Base-by-base conservation (phyloP, 495 filamentous ascomycete species). In the Podospora comata region DNA sequence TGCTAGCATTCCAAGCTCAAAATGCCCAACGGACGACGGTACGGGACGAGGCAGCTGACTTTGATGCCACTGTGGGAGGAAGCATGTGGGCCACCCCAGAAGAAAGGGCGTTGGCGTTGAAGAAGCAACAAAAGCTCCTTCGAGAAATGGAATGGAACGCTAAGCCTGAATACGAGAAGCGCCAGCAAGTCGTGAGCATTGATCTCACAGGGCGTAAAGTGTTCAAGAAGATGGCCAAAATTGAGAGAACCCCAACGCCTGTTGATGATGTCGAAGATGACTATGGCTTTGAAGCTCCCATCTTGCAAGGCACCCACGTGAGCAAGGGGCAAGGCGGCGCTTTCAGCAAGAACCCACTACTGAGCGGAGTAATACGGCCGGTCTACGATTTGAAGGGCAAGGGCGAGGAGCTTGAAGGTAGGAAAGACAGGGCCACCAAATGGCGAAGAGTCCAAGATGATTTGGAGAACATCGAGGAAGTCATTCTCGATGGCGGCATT, bases 391-490 rank as follows among this genome's bases (percentile, higher is more conserved):
- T n/a, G 73, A 85, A 61, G 80, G 81, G 69, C 77, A 85, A 73
- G 78, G 83, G 71, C 68, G 80, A 53, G 60, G 72, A 67, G 77
- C 77, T 68, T 67, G 75, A 76, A 65, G 74, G 70, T 67, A 74
- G 73, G 74, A 79, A 70, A 67, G 80, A 76, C 65, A 78, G 75
- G 68, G 85, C 80, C 61, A 83, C 83, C 67, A 86, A 85, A 3
- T 97, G 94, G 95, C 83, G 94, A 60, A 87, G 92, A 68, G 94
- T 97, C 1, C 96, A 98, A 75, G 93, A 97, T 79, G 92, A 96
- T 72, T 82, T 88, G 54, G 90, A 93, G 62, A 88, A 97, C 76
- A 97, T 97, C 71, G 94, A 97, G 79, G 86, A 85, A n/a, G 89
- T 94, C 79, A 97, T 97, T 69, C 79, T 97, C 5, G 91, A 97